Conservation (phyloP, 2,329 filamentous ascomycete species). For the Scleromitrula shiraiana region DNA sequence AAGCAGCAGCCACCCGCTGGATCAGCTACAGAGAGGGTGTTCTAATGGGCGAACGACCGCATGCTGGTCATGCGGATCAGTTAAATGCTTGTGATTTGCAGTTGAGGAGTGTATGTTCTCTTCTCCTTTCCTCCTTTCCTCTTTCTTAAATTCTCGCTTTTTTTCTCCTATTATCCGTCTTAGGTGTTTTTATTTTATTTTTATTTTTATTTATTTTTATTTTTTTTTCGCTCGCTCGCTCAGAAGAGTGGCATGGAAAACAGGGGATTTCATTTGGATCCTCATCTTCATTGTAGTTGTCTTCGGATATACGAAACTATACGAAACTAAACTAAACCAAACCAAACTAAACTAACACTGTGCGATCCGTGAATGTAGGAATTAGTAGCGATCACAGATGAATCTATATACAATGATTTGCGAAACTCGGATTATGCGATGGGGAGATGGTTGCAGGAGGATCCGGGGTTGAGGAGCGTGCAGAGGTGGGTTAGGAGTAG, state of each 20-base stretch:
- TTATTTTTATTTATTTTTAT: too few species aligned
- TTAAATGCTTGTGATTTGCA: constrained; percentile 49
- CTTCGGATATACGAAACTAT: too few species aligned
- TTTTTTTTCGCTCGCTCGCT: too few species aligned
- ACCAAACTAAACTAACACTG: too few species aligned
- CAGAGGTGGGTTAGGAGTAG: constrained; percentile 49
- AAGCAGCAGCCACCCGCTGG: constrained; percentile 53
- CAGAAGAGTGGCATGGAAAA: too few species aligned
- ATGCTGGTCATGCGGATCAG: constrained; percentile 39
- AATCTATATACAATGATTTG: constrained; percentile 48
- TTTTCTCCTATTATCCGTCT: too few species aligned
- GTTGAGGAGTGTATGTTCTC: constrained; percentile 44
- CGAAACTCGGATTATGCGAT: constrained; percentile 43
- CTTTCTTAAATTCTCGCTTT: neutral
- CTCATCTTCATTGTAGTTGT: too few species aligned
- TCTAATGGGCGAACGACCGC: constrained; percentile 44
- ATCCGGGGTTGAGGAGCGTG: constrained; percentile 49
- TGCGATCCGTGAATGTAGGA: too few species aligned
- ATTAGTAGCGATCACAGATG: constrained; percentile 49
- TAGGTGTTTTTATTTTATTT: too few species aligned
- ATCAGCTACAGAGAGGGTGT: constrained; percentile 45
- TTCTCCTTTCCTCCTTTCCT: neutral
- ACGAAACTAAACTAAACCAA: too few species aligned
- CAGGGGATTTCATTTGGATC: too few species aligned
- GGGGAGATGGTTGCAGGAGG: constrained; percentile 56